Percentiles rank a stretch among this genome's conserved stretches.
These are phyloP conservation scores for Blastobotrys indianensis DNA, from an alignment of 1,139 yeast species.

Conservation along the genomic window DNA sequence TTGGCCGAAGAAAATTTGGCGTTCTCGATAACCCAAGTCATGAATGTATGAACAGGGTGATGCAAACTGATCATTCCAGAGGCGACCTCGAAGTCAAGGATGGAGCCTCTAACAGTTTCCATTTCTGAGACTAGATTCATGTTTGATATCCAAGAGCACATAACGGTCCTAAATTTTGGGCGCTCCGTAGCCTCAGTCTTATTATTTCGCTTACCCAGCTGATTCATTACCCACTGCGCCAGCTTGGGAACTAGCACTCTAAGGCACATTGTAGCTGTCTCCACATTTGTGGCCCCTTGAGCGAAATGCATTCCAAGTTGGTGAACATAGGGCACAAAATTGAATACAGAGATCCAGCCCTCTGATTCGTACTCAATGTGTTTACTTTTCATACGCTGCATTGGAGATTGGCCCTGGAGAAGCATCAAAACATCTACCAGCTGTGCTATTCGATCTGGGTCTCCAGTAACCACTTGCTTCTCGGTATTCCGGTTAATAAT, in stretches of 20 bases:
- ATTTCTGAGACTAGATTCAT: conserved; percentile 11
- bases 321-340: conserved; percentile 50
- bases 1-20: conserved; percentile 32
- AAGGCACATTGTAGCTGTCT: conserved; percentile 22
- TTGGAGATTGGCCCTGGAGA: conserved; percentile 76
- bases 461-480: conserved; percentile 36
- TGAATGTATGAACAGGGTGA: conserved; percentile 73
- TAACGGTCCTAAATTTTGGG: conserved; percentile 15
- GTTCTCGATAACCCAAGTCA: conserved; percentile 65
- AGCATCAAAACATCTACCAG: conserved; percentile 60
- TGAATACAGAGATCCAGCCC: conserved; percentile 76
- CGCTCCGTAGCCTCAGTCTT: conserved; percentile 17
- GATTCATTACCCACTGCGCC: conserved; percentile 29
- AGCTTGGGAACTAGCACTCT: conserved; percentile 24
- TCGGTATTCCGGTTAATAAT: conserved; percentile 64
- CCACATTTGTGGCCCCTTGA: conserved; percentile 27
- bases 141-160: conserved; percentile 7
- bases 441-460: conserved; percentile 35
- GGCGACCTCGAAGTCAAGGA: conserved; percentile 39
- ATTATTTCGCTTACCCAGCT: conserved; percentile 14
- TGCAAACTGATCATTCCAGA: conserved; percentile 58
- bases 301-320: conserved; percentile 37
- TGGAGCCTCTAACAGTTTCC: conserved; percentile 15
- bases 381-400: conserved; percentile 66
- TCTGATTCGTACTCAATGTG: conserved; percentile 92